These are phyloP conservation scores for Aspergillus kassunensis DNA, from an alignment of 495 filamentous ascomycete species.

Conservation along the genomic window DNA sequence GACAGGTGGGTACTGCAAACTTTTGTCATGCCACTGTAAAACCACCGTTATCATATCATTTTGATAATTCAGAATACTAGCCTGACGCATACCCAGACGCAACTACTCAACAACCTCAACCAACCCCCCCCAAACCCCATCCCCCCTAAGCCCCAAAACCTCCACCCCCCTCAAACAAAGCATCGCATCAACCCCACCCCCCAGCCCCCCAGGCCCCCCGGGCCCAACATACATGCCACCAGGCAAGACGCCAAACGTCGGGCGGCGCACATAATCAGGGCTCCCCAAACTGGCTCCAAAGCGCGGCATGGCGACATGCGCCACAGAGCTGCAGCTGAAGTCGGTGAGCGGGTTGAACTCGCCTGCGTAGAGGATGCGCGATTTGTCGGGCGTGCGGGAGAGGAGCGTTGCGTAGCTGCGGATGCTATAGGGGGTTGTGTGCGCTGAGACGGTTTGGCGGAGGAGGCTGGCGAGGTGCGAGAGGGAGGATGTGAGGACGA, in stretches of 20 bases:
- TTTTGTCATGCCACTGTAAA: too few species aligned
- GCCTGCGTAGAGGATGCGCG: slow-evolving; percentile 32
- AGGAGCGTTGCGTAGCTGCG: slow-evolving; percentile 41
- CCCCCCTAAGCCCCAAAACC: slow-evolving; percentile 17
- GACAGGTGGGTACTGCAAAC: too few species aligned
- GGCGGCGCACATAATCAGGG: slow-evolving; percentile 24
- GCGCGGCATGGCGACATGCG: slow-evolving; percentile 13
- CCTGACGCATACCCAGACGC: too few species aligned
- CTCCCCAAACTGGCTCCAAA: slow-evolving; percentile 25
- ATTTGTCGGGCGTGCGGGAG: slow-evolving; percentile 30
- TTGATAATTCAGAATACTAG: too few species aligned
- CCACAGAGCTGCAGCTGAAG: slow-evolving; percentile 27
- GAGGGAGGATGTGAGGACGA: slow-evolving; percentile 19
- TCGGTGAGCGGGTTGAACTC: slow-evolving; percentile 28
- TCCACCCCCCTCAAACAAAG: slow-evolving; percentile 27
- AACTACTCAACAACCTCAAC: slow-evolving; percentile 12
- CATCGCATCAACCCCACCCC: slow-evolving; percentile 18
- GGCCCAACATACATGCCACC: slow-evolving; percentile 17
- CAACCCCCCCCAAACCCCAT: slow-evolving; percentile 21
- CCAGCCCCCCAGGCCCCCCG: background rate
- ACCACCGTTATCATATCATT: too few species aligned
- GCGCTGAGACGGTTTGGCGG: slow-evolving; percentile 23
- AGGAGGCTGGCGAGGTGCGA: slow-evolving; percentile 22
- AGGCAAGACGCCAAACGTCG: slow-evolving; percentile 19
- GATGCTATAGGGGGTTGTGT: slow-evolving; percentile 27